Evolutionary conservation across 345 rosid genomes (phyloP).

Genomic region (Atalantia buxifolia): DNA sequence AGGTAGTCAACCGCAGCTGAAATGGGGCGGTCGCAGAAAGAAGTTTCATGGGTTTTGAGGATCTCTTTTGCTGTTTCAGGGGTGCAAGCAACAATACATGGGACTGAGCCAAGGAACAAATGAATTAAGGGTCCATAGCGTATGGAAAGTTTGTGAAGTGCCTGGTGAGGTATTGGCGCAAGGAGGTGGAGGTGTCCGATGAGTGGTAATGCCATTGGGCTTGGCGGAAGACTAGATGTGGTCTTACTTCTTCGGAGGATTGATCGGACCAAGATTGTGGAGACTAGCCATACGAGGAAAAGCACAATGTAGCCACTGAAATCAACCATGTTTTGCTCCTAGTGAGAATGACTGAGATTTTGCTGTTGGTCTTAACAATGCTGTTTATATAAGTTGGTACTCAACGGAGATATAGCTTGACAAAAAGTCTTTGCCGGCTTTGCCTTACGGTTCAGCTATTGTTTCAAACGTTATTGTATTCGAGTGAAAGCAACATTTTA

Average conservation of each 20-base stretch:
- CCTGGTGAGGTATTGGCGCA: conserved; percentile 54
- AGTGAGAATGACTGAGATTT: background rate
- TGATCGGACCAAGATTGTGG: conserved; percentile 24
- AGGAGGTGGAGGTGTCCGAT: conserved; percentile 69
- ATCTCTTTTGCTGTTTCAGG: conserved; percentile 56
- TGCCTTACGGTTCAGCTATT: background rate
- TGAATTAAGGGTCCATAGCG: conserved; percentile 57
- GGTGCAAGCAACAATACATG: conserved; percentile 56
- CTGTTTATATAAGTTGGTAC: background rate
- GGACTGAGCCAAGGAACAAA: conserved; percentile 50
- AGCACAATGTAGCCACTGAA: conserved; percentile 31
- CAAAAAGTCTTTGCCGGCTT: background rate
- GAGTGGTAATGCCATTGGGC: conserved; percentile 51
- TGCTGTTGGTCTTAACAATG: background rate
- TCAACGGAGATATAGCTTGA: background rate
- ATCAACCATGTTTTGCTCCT: conserved; percentile 21
- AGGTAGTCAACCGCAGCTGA: conserved; percentile 41
- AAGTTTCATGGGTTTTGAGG: conserved; percentile 60
- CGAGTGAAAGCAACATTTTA: background rate
- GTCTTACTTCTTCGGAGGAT: conserved; percentile 19
- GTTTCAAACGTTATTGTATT: background rate
- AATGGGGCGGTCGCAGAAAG: conserved; percentile 40
- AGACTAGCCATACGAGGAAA: conserved; percentile 39
- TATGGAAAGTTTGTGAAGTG: conserved; percentile 53
- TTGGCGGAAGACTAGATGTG: conserved; percentile 37